Percentiles rank a stretch among this genome's conserved stretches.
Evolutionary conservation across 345 rosid species (phyloP).

Genomic region (Erysimum cheiranthoides): DNA sequence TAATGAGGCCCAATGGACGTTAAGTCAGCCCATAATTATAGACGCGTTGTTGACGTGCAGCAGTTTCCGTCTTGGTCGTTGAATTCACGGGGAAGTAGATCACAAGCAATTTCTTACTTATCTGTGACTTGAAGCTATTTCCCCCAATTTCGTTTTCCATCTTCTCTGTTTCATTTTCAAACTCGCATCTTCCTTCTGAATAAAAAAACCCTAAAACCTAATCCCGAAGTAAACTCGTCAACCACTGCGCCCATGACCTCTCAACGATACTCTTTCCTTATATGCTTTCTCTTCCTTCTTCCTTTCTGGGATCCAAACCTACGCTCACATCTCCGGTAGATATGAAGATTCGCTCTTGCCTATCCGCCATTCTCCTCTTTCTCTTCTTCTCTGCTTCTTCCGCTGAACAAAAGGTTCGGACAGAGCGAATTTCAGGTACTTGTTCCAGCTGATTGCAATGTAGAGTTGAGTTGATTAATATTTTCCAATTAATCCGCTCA

Average conservation of each 20-base stretch:
- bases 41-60: slow-evolving; percentile 3
- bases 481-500: background rate
- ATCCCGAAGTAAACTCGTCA: slow-evolving; percentile 73
- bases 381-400: slow-evolving; percentile 38
- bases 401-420: slow-evolving; percentile 55
- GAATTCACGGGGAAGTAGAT: slow-evolving; percentile 19
- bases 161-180: slow-evolving; percentile 48
- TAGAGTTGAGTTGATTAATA: background rate
- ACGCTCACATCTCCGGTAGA: slow-evolving; percentile 39
- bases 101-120: slow-evolving; percentile 40
- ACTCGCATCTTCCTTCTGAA: slow-evolving; percentile 41
- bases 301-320: slow-evolving; percentile 35
- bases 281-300: slow-evolving; percentile 41
- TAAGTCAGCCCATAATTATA: background rate
- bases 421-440: slow-evolving; percentile 82
- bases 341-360: slow-evolving; percentile 53
- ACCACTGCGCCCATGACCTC: slow-evolving; percentile 72
- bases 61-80: slow-evolving; percentile 22
- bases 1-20: slow-evolving; percentile 13
- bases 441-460: background rate
- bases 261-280: slow-evolving; percentile 59
- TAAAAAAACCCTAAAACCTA: slow-evolving; percentile 47
- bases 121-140: slow-evolving; percentile 82
- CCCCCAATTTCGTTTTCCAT: slow-evolving; percentile 44
- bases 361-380: slow-evolving; percentile 44